Base-by-base conservation (phyloP, 768 basidiomycete genomes). In the Pulveroboletus sp. region DNA sequence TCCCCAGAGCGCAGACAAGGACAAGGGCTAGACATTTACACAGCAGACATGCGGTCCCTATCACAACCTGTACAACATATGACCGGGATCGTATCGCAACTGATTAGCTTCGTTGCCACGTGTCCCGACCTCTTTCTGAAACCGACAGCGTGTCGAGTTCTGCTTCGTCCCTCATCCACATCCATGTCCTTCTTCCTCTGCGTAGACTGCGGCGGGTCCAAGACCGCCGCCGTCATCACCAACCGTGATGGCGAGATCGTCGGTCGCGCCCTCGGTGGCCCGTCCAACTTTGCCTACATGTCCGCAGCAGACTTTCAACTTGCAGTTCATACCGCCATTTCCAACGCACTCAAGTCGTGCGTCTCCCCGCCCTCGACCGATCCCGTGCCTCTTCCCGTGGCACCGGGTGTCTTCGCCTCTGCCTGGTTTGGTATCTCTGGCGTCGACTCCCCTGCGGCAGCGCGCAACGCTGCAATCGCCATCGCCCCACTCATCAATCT, bases 121-220 rank as follows among this genome's bases (percentile, higher is more conserved):
- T 32, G 31, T 32, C 26, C 28, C 27, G 2, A 9, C 40, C 6
- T n/a, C 30, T 12, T 43, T 7, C 41, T 6, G 41, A 12, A 5
- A 17, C 18, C 32, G 43, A 30, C 43, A 24, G 31, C 31, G 30
- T 43, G 42, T 3, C 18, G n/a, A n/a, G n/a, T n/a, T n/a, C n/a
- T n/a, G n/a, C n/a, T n/a, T n/a, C n/a, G n/a, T n/a, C n/a, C n/a
- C n/a, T n/a, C n/a, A n/a, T 26, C 14, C 30, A 24, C 15, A 27
- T 10, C 6, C 0, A 81, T 82, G 80, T 70, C 82, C 10, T 69
- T 88, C 58, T 87, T 80, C 62, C 82, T 93, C 56, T 91, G 85
- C 61, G 84, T 88, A 55, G 90, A 93, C 68, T 92, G 90, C 54
- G 92, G 92, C 28, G 92, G 89, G 18, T 89, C 89, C 39, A 95